A percentile compares a stretch with the other conserved stretches of the same genome.
phyloP scores from a whole-genome alignment of 2,329 filamentous ascomycete species.

The Fusarium verrucosum region DNA sequence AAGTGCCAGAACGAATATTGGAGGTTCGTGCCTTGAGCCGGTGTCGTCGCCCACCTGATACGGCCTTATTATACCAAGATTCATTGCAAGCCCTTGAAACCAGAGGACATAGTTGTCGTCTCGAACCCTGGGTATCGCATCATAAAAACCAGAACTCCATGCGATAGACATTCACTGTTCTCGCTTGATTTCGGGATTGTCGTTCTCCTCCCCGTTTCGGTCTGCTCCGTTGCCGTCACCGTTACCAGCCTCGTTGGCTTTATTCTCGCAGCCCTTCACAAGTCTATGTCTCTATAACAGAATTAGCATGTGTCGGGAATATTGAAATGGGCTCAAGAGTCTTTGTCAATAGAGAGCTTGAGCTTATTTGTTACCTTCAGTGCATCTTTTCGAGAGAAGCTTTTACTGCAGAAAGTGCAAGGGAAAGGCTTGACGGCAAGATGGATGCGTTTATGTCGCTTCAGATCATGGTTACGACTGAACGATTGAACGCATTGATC shows the following conservation, averaged over 20 bases:
- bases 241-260: constrained; percentile 41
- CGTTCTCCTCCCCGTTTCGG: constrained; percentile 41
- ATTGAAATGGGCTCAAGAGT: not conserved
- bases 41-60: not conserved
- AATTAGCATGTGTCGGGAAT: constrained; percentile 27
- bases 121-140: constrained; percentile 25
- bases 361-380: constrained; percentile 82
- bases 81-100: constrained; percentile 1
- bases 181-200: constrained; percentile 36
- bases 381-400: constrained; percentile 95
- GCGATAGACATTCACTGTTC: constrained; percentile 28
- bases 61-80: not conserved
- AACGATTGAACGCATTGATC: constrained; percentile 93
- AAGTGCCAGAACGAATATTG: constrained; percentile 1
- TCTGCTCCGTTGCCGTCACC: constrained; percentile 38
- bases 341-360: not conserved
- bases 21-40: constrained; percentile 4
- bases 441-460: constrained; percentile 95
- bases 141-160: constrained; percentile 11
- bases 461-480: constrained; percentile 95
- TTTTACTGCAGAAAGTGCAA: constrained; percentile 91
- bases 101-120: constrained; percentile 10
- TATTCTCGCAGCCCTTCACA: constrained; percentile 69
- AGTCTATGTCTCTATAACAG: constrained; percentile 64
- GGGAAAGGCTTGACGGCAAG: constrained; percentile 95